Base-by-base conservation (phyloP, 768 basidiomycete species). In the Glaciozyma antarctica region DNA sequence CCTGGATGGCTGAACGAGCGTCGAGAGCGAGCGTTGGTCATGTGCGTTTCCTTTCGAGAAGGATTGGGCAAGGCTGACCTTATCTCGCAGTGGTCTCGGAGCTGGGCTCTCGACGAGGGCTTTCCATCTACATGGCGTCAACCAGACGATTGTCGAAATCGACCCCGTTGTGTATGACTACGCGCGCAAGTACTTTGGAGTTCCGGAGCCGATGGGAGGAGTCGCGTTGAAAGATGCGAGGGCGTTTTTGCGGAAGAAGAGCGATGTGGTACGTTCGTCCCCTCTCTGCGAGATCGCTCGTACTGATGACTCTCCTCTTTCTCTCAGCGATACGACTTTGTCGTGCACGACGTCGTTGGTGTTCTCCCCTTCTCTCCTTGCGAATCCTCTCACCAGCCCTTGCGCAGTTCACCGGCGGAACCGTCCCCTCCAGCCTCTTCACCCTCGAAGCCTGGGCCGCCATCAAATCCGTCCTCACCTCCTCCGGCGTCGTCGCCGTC, bases 101-200 rank as follows among this genome's bases (percentile, higher is more conserved):
- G 81, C 83, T 24, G 93, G 94, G 8, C 85, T 88, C 61, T 85
- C 88, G 5, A 86, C 89, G 0, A 82, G 84, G 51, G 81, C 89
- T 0, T 84, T 98, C 69, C 79, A 82, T 55, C 80, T 81, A 30
- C 87, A 89, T 66, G 81, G 81, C 24, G 77, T 93, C 32, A 79
- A 81, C 9, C 86, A 87, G 7, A 89, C 90, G 2, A 82, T 94
- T 56, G 82, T 93, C n/a, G 94, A 98, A 76, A 88, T 94, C 65
- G 94, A 97, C 74, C 88, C 89, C 44, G 86, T 83, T 2, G 92
- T 98, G 26, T 92, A 93, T 74, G 78, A 83, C 19, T 90, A 87
- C 32, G 90, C 93, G 21, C 81, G 83, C 32, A 78, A 76, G 41
- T 93, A 82, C 77, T 95, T 98, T 68, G 87, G 84, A 10, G 79